Conservation (phyloP, 352 stramenopile species). For the Phytophthora podocarpi region DNA sequence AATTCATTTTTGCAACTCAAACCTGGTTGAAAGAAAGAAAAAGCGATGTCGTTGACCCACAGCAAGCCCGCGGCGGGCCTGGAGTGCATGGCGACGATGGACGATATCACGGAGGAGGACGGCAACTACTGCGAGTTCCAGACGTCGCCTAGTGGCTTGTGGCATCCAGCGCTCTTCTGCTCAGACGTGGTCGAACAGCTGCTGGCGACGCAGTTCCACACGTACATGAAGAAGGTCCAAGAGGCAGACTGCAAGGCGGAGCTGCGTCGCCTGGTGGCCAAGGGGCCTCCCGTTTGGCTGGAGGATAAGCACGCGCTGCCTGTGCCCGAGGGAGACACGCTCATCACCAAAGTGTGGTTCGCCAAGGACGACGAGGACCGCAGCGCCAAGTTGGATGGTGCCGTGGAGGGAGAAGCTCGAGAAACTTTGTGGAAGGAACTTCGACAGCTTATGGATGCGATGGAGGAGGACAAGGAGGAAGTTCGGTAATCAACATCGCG, state of each 20-base stretch:
- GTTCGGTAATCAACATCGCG: constrained; percentile 66
- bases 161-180: constrained; percentile 84
- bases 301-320: constrained; percentile 92
- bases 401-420: constrained; percentile 87
- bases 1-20: no score
- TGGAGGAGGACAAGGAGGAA: constrained; percentile 85
- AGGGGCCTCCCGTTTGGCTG: constrained; percentile 92
- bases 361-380: constrained; percentile 76
- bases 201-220: constrained; percentile 91
- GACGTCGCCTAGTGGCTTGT: constrained; percentile 87
- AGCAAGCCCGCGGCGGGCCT: constrained; percentile 85
- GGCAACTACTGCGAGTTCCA: constrained; percentile 94
- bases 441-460: constrained; percentile 68
- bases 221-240: constrained; percentile 93
- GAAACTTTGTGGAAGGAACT: constrained; percentile 78
- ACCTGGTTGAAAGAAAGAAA: no score
- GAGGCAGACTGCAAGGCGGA: constrained; percentile 95
- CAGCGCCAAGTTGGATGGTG: constrained; percentile 88
- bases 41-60: constrained; percentile 63
- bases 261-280: constrained; percentile 87
- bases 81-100: constrained; percentile 94
- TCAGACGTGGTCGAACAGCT: constrained; percentile 85
- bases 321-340: constrained; percentile 88
- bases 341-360: constrained; percentile 92
- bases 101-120: constrained; percentile 93